Evolutionary conservation across 305 asterid genomes (phyloP), one percentile per base, ranked within the genome.

Genomic region (Coffea humblotiana): DNA sequence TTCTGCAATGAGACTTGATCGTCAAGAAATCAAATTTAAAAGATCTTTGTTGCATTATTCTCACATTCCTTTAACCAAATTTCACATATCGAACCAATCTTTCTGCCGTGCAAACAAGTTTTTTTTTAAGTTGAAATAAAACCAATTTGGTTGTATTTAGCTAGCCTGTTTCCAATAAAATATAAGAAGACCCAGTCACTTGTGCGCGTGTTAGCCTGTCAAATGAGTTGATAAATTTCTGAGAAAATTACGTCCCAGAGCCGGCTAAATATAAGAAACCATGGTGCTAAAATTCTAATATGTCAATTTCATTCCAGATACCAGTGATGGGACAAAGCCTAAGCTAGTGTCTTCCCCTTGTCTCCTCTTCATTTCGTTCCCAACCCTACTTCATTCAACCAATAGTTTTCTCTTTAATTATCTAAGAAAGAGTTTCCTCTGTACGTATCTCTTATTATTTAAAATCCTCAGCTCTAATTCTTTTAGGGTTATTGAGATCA

Each of bases 171-270:
- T 63, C 18, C 23, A 66, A 32, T 67, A 72, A 45, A 54, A 16
- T 63, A 79, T 29, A 25, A 54, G 64, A 75, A 75, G 80, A 76
- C 80, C 21, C 27, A 47, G 84, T 81, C 84, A 60, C 78, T 60
- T 61, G 13, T 71, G 35, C 51, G 29, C 49, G 48, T 21, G 32
- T 58, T 45, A 45, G 43, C n/a, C 47, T 63, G 37, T 49, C 32
- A 48, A 52, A 68, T 27, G n/a, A 51, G 12, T 54, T 25, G 52
- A 60, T 67, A 75, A 68, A 25, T 75, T 54, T 61, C 3, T 9
- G 51, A 68, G 73, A 76, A 29, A 81, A 29, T 40, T 43, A 81
- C 72, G 48, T 64, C 51, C 72, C 70, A 71, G 25, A 70, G 80
- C 78, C 81, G 84, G 84, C 84, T 61, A 23, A 71, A 37, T 60